These are phyloP conservation scores for Drechslera avenae DNA, from an alignment of 2,329 filamentous ascomycete species.

Conservation along the genomic window DNA sequence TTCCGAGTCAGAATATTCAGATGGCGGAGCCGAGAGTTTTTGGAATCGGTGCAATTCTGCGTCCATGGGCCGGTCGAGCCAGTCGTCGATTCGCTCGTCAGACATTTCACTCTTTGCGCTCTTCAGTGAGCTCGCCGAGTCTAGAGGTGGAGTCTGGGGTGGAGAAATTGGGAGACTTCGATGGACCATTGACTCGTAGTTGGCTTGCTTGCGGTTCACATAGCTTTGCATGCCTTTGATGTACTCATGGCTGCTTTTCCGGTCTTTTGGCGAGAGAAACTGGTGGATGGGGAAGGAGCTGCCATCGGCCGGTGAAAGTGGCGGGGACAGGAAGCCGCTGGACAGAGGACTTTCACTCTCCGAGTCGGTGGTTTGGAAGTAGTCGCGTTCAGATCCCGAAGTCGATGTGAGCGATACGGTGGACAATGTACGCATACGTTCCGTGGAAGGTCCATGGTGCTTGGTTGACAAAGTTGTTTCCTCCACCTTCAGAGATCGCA, in stretches of 20 bases:
- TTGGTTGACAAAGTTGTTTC: background rate
- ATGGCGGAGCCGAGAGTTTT: constrained; percentile 10
- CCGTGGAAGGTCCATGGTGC: background rate
- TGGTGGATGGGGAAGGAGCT: constrained; percentile 15
- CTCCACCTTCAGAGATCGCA: constrained; percentile 13
- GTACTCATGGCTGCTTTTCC: constrained; percentile 7
- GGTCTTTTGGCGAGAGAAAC: constrained; percentile 9
- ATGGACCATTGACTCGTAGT: constrained; percentile 5
- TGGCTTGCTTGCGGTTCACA: constrained; percentile 13
- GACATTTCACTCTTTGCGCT: constrained; percentile 21
- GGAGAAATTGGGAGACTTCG: constrained; percentile 5
- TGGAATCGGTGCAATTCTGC: constrained; percentile 23
- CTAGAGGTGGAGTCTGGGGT: constrained; percentile 6
- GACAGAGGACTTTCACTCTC: background rate
- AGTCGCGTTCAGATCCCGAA: constrained; percentile 10
- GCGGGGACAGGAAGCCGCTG: constrained; percentile 5
- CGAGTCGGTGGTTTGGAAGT: constrained; percentile 8
- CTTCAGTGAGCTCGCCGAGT: constrained; percentile 7
- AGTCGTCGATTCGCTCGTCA: constrained; percentile 27
- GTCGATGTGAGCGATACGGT: constrained; percentile 8
- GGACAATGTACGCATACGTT: constrained; percentile 9
- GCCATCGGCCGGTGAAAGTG: constrained; percentile 6
- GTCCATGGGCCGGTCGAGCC: constrained; percentile 24
- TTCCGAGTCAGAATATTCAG: background rate
- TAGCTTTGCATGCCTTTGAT: constrained; percentile 16